Base-by-base conservation (phyloP, 1,284 basidiomycete species). In the Rugosomyces carneus region DNA sequence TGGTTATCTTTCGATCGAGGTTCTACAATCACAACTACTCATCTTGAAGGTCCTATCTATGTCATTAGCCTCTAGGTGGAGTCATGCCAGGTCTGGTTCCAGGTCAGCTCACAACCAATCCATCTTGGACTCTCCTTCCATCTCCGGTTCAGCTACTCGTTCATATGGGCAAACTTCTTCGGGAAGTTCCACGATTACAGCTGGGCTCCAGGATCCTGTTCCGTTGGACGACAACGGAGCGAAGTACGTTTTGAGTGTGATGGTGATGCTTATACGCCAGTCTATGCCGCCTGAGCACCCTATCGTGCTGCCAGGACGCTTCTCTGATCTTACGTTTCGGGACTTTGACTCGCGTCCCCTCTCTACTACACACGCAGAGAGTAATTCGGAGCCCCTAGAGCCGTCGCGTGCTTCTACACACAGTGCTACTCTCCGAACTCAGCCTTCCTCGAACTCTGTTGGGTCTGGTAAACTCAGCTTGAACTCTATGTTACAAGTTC, bases 11-110 rank as follows among this genome's bases (percentile, higher is more conserved):
- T 73, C 81, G 0, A 71, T 88, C 19, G 84, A 90, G 52, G 76
- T 86, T 42, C 75, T 95, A 6, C 91, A 95, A 59, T 95, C 93
- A 0, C 90, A 95, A 62, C 73, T 96, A 1, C 92, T 92, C 57
- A 67, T 96, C 23, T 74, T 96, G 54, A 92, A 95, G 65, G 81
- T 95, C 34, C 68, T 97, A 15, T 78, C 85, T 27, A 75, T 77
- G 60, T 80, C 78, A 51, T 78, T 96, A 72, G 80, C 88, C 9
- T 82, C 87, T 18, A 84, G 89, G 38, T 93, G 88, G 87, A 67
- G 62, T 18, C 58, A 68, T 44, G 60, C 61, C 13, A 65, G 69
- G 13, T 62, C 72, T 8, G 63, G 55, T 34, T 73, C 75, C 21
- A 70, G 69, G 23, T 59, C 69, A 27, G 68, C 69, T 58, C 69